A percentile compares a stretch with the other conserved stretches of the same genome.
Conservation (phyloP, 805 yeast species). For the Kregervanrija pseudodelftensis region DNA sequence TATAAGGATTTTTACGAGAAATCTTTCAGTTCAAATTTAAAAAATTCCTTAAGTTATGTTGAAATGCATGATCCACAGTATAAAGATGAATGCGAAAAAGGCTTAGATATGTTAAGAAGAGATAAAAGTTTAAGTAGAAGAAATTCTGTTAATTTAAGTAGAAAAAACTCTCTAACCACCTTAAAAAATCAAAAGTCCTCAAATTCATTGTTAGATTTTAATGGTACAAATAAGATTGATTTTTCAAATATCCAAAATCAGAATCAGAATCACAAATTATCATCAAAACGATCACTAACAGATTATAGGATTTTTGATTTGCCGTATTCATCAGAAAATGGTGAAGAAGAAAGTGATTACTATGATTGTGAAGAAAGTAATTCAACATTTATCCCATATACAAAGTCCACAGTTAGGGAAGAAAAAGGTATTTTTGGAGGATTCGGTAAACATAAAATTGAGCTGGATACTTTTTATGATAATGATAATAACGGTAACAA, state of each 20-base stretch:
- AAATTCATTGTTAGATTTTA: constrained; percentile 18
- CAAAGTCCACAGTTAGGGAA: too few relatives aligned
- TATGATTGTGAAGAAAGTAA: too few relatives aligned
- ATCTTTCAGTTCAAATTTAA: constrained; percentile 34
- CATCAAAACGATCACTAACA: background rate
- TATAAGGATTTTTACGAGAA: constrained; percentile 68
- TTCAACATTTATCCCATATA: too few relatives aligned
- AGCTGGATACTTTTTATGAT: constrained; percentile 20
- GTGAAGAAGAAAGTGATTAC: too few relatives aligned
- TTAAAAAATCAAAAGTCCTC: constrained; percentile 13
- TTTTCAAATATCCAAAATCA: background rate
- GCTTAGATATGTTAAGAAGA: constrained; percentile 33
- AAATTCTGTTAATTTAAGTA: constrained; percentile 15
- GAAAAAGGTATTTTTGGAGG: constrained; percentile 22
- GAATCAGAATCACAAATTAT: background rate
- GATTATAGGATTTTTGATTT: too few relatives aligned
- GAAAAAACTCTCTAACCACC: constrained; percentile 10
- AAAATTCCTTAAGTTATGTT: constrained; percentile 44
- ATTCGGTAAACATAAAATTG: constrained; percentile 15
- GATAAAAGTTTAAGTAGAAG: constrained; percentile 27
- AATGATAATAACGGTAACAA: constrained; percentile 6
- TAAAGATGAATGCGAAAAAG: constrained; percentile 36
- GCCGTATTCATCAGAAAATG: too few relatives aligned
- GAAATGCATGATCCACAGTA: constrained; percentile 71
- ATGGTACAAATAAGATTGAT: constrained; percentile 13